Evolutionary conservation across 139 green algal genomes (phyloP).

Genomic region (Yamagishiella unicocca): DNA sequence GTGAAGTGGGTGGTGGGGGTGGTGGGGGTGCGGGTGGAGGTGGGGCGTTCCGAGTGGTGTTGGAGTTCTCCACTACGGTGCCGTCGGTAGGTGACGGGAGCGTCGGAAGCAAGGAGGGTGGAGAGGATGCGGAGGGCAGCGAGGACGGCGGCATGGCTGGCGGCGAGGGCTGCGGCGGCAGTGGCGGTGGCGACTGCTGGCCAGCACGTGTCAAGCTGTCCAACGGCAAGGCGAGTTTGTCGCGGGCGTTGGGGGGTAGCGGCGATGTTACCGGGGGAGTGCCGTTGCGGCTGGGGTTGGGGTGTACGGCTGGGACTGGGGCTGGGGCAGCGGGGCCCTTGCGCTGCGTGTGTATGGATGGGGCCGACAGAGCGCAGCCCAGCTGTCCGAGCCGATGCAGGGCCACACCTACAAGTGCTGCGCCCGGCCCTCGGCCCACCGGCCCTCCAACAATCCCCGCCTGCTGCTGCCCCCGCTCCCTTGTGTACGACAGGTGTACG

Average conservation of each 20-base stretch:
- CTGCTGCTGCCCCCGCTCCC: background rate
- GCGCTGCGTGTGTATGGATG: no score
- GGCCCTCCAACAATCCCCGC: no score
- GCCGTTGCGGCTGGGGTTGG: no score
- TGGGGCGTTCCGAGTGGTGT: background rate
- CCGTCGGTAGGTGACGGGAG: background rate
- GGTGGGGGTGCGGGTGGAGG: background rate
- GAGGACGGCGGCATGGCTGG: background rate
- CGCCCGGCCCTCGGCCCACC: no score
- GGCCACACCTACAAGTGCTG: no score
- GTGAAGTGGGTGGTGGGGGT: no score
- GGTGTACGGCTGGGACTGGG: no score
- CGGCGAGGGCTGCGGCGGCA: background rate
- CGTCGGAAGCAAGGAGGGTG: background rate
- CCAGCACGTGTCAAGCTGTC: slow-evolving; percentile 7
- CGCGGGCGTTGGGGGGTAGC: background rate
- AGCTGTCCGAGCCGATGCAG: no score
- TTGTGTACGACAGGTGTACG: slow-evolving; percentile 27
- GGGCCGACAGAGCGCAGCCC: no score
- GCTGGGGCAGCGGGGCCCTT: no score
- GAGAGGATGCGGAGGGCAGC: background rate
- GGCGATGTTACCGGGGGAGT: no score
- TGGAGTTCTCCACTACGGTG: slow-evolving; percentile 3
- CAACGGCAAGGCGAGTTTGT: slow-evolving; percentile 20
- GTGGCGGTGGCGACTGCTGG: background rate